Conservation (phyloP, 2,329 filamentous ascomycete genomes). For the Paecilomyces dactylethromorphus region DNA sequence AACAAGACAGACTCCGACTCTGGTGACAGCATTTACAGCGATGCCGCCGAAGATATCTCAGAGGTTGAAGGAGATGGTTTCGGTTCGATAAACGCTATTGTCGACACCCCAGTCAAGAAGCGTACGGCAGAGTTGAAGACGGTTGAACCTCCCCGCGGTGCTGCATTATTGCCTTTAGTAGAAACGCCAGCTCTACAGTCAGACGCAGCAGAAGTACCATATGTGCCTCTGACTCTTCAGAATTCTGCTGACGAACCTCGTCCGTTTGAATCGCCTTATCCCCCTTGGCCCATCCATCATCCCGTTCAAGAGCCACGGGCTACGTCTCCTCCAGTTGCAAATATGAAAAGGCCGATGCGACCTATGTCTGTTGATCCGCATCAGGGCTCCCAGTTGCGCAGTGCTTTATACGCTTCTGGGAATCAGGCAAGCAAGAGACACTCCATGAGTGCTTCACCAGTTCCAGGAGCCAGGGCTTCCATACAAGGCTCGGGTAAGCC, state of each 20-base stretch:
- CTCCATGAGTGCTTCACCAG: conserved; percentile 3
- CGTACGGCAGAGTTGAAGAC: conserved; percentile 1
- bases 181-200: not conserved
- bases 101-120: conserved; percentile 25
- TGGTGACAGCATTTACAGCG: conserved; percentile 42
- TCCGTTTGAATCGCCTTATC: not conserved
- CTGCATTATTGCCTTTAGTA: conserved; percentile 2
- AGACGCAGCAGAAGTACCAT: not conserved
- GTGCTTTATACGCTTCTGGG: conserved; percentile 4
- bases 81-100: conserved; percentile 45
- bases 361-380: conserved; percentile 14
- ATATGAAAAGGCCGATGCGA: conserved; percentile 8
- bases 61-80: conserved; percentile 37
- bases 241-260: not conserved
- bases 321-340: conserved; percentile 3
- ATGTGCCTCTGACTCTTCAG: not conserved
- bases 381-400: conserved; percentile 7
- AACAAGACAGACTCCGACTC: conserved; percentile 31
- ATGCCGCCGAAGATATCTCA: conserved; percentile 33
- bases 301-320: not conserved
- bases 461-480: not conserved
- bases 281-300: conserved; percentile 7
- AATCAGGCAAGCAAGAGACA: conserved; percentile 1
- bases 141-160: conserved; percentile 11
- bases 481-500: conserved; percentile 10